Evolutionary conservation across 2,329 filamentous ascomycete genomes (phyloP).

Genomic region (Zasmidium citrigriseum): DNA sequence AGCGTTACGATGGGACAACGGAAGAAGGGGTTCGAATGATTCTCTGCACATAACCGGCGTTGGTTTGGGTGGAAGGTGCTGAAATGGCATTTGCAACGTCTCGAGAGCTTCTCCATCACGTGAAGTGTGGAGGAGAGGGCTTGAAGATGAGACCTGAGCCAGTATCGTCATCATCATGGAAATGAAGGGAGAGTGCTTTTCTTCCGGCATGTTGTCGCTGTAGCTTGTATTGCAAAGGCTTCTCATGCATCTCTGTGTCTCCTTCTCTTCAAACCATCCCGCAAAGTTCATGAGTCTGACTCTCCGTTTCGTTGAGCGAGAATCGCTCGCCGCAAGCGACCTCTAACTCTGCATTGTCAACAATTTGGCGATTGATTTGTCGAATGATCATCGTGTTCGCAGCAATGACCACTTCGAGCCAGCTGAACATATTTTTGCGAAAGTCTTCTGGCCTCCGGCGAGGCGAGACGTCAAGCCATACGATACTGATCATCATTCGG

Average conservation of each 20-base stretch:
- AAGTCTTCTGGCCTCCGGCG: no score
- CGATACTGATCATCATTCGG: no score
- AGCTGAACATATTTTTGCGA: no score
- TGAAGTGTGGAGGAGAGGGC: slow-evolving; percentile 6
- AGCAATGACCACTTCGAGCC: no score
- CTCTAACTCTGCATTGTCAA: no score
- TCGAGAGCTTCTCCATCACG: slow-evolving; percentile 19
- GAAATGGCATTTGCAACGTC: slow-evolving; percentile 14
- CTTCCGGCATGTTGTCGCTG: slow-evolving; percentile 13
- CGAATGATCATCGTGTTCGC: no score
- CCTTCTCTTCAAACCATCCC: not conserved
- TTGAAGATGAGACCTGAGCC: slow-evolving; percentile 21
- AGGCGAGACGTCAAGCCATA: no score
- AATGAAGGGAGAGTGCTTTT: slow-evolving; percentile 13
- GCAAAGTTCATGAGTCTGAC: no score
- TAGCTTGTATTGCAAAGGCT: slow-evolving; percentile 22
- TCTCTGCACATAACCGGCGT: slow-evolving; percentile 17
- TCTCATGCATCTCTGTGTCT: slow-evolving; percentile 7
- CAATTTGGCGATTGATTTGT: no score
- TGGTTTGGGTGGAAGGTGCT: slow-evolving; percentile 2
- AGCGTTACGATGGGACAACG: not conserved
- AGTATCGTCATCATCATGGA: slow-evolving; percentile 9
- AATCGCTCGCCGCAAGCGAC: no score
- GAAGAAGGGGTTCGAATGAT: slow-evolving; percentile 6
- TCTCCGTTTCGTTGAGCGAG: no score